Percentiles rank a stretch among this genome's conserved stretches.
Evolutionary conservation across 1,284 basidiomycete species (phyloP).

Genomic region (Lentinula novae-zelandiae): DNA sequence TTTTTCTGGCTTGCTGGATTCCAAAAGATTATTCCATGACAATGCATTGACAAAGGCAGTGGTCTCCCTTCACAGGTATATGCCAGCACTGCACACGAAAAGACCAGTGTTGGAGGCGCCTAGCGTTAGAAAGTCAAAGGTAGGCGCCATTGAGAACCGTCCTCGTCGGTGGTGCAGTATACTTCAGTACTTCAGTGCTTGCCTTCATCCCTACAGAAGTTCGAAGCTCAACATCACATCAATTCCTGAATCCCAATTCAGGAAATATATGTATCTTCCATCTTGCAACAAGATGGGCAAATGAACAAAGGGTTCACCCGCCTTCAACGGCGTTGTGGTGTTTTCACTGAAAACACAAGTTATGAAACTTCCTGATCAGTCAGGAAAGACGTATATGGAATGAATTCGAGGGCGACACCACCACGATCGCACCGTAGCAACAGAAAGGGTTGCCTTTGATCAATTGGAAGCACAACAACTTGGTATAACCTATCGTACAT

Average conservation of each 20-base stretch:
- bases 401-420: background rate
- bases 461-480: background rate
- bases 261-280: too few species aligned
- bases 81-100: background rate
- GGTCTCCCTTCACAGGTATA: background rate
- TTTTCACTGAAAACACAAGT: background rate
- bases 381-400: background rate
- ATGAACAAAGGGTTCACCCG: background rate
- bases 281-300: background rate
- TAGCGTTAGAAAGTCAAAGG: background rate
- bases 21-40: too few species aligned
- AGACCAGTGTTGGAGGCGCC: too few species aligned
- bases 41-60: background rate
- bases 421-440: background rate
- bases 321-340: background rate
- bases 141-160: background rate
- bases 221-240: background rate
- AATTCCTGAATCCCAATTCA: background rate
- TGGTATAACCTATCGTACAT: background rate
- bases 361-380: background rate
- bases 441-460: background rate
- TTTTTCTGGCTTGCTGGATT: too few species aligned
- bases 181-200: background rate
- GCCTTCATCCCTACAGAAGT: background rate
- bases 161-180: background rate